These are phyloP conservation scores for Lojkania enalia DNA, from an alignment of 2,329 filamentous ascomycete genomes.

Conservation along the genomic window DNA sequence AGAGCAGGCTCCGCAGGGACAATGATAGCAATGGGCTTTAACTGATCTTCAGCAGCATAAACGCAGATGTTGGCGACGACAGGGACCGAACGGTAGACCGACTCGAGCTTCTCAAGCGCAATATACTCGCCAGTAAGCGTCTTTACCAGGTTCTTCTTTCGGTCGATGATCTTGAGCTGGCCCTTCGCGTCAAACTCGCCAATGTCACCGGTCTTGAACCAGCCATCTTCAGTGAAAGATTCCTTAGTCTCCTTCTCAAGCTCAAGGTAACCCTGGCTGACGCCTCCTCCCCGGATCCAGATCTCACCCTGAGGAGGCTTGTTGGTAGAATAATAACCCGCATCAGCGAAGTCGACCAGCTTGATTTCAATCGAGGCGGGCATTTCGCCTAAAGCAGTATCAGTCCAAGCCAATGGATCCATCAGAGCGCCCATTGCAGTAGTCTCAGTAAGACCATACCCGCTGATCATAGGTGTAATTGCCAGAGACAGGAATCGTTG, in stretches of 20 bases:
- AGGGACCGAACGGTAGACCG: constrained; percentile 79
- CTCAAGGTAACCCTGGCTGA: constrained; percentile 79
- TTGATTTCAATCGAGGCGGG: constrained; percentile 82
- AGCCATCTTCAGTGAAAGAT: constrained; percentile 78
- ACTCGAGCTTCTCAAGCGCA: constrained; percentile 91
- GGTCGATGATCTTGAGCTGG: constrained; percentile 85
- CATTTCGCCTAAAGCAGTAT: constrained; percentile 75
- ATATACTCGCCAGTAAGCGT: constrained; percentile 95
- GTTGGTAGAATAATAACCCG: constrained; percentile 78
- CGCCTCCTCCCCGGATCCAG: constrained; percentile 76
- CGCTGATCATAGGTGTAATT: constrained; percentile 89
- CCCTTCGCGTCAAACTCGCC: constrained; percentile 83
- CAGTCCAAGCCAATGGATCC: constrained; percentile 83
- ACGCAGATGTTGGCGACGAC: constrained; percentile 86
- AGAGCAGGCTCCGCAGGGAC: constrained; percentile 60
- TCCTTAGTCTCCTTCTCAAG: constrained; percentile 82
- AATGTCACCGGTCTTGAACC: constrained; percentile 97
- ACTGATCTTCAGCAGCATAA: constrained; percentile 73
- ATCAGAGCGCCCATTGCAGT: constrained; percentile 80
- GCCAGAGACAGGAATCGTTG: constrained; percentile 89
- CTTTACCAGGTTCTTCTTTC: constrained; percentile 98
- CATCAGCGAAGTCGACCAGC: constrained; percentile 85
- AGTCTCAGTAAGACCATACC: constrained; percentile 95
- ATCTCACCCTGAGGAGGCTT: constrained; percentile 89
- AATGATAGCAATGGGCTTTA: constrained; percentile 83